Conservation (phyloP, 1,284 basidiomycete genomes). For the Sphagnurus paluster region DNA sequence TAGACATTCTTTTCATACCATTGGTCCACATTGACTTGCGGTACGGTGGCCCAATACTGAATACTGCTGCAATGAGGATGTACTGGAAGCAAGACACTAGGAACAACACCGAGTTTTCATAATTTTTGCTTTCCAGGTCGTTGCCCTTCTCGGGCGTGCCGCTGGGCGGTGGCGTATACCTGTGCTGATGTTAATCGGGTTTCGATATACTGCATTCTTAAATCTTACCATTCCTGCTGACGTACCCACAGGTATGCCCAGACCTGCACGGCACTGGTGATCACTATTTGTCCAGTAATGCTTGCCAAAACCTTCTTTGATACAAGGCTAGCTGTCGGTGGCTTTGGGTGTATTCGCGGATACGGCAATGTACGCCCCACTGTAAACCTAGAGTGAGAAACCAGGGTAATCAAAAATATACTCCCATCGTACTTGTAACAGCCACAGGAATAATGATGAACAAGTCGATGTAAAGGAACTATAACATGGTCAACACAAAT, state of each 20-base stretch:
- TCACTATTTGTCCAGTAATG: constrained; percentile 90
- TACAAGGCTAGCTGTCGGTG: constrained; percentile 95
- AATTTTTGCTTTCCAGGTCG: constrained; percentile 88
- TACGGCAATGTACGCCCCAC: constrained; percentile 96
- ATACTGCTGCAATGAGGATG: constrained; percentile 93
- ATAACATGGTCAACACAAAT: constrained; percentile 14
- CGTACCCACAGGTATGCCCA: constrained; percentile 92
- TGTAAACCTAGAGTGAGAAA: constrained; percentile 33
- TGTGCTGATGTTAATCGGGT: constrained; percentile 24
- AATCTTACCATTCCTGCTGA: constrained; percentile 73
- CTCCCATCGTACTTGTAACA: constrained; percentile 74
- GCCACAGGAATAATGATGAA: constrained; percentile 98
- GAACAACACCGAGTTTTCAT: constrained; percentile 93
- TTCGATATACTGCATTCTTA: neutral
- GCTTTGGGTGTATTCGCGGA: constrained; percentile 83
- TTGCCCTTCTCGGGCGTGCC: constrained; percentile 61
- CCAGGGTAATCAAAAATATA: constrained; percentile 4
- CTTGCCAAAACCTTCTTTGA: constrained; percentile 95
- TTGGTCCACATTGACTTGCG: constrained; percentile 96
- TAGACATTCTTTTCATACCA: constrained; percentile 46
- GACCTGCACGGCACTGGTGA: constrained; percentile 84
- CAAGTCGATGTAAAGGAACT: constrained; percentile 98
- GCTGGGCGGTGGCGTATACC: constrained; percentile 74
- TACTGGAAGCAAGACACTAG: constrained; percentile 98
- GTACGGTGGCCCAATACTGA: constrained; percentile 97